phyloP scores from a whole-genome alignment of 2,329 filamentous ascomycete genomes.

The Aphanoascus verrucosus region DNA sequence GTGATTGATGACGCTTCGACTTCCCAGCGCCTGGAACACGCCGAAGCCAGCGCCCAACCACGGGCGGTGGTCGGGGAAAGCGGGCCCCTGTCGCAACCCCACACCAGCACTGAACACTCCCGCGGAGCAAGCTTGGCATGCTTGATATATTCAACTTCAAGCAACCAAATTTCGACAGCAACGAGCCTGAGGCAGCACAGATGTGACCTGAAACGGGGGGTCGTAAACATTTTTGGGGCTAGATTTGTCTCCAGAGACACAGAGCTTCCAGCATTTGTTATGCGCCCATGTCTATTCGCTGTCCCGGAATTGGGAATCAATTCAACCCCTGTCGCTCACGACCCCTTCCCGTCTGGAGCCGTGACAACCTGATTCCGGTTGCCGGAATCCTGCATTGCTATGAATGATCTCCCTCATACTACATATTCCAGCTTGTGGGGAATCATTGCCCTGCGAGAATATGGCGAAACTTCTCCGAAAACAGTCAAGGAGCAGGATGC shows the following conservation, averaged over 20 bases:
- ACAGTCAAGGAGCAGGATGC: not conserved
- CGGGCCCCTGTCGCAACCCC: too few species aligned
- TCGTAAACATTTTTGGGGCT: not conserved
- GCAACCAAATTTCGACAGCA: not conserved
- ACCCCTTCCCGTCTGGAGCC: not conserved
- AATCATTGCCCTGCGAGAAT: not conserved
- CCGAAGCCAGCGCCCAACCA: too few species aligned
- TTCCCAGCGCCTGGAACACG: too few species aligned
- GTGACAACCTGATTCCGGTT: constrained; percentile 6
- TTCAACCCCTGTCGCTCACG: not conserved
- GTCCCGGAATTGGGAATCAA: not conserved
- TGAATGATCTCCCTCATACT: too few species aligned
- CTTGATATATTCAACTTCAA: too few species aligned
- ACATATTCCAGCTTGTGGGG: not conserved
- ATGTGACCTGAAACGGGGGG: not conserved
- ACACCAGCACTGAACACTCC: too few species aligned
- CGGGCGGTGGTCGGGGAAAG: too few species aligned
- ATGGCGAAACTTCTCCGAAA: constrained; percentile 1
- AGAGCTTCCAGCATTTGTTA: not conserved
- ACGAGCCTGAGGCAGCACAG: not conserved
- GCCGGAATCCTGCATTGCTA: not conserved
- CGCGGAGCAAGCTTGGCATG: too few species aligned
- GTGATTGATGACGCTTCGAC: too few species aligned
- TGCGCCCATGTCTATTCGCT: not conserved
- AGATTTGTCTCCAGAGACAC: not conserved